Evolutionary conservation across 768 basidiomycete species (phyloP).

Genomic region (Nidularia pulvinata): DNA sequence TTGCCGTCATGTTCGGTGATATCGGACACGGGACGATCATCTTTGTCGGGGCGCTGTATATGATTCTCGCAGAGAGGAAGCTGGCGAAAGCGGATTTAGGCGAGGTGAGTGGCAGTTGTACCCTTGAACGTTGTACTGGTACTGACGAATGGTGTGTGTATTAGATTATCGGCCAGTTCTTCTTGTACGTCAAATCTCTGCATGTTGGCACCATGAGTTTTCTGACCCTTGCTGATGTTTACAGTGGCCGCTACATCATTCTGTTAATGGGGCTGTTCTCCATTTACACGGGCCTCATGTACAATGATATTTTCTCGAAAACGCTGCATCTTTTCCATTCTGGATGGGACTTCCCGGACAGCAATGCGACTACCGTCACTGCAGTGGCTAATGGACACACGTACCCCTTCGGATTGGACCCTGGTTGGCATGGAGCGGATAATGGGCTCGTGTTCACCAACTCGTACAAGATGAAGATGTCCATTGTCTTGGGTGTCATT

Average conservation of each 20-base stretch:
- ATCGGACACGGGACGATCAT: conserved; percentile 94
- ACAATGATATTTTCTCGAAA: conserved; percentile 99
- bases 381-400: conserved; percentile 51
- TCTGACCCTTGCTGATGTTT: conserved; percentile 29
- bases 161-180: conserved; percentile 87
- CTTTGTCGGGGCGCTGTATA: conserved; percentile 70
- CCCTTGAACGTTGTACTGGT: neutral
- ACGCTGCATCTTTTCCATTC: conserved; percentile 86
- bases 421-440: conserved; percentile 92
- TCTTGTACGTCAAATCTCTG: conserved; percentile 65
- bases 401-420: conserved; percentile 97
- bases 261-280: conserved; percentile 98
- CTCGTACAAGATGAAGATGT: conserved; percentile 99
- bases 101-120: conserved; percentile 49
- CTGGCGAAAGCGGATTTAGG: conserved; percentile 73
- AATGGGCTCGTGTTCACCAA: conserved; percentile 94
- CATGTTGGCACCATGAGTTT: conserved; percentile 6
- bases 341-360: conserved; percentile 78
- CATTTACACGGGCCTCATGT: conserved; percentile 95
- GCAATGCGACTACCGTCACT: conserved; percentile 40
- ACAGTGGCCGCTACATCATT: conserved; percentile 96
- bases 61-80: conserved; percentile 87
- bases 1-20: conserved; percentile 99
- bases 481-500: conserved; percentile 92
- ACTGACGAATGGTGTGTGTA: conserved; percentile 5